phyloP scores from a whole-genome alignment of 768 basidiomycete species.

The Rhodotorula taiwanensis region DNA sequence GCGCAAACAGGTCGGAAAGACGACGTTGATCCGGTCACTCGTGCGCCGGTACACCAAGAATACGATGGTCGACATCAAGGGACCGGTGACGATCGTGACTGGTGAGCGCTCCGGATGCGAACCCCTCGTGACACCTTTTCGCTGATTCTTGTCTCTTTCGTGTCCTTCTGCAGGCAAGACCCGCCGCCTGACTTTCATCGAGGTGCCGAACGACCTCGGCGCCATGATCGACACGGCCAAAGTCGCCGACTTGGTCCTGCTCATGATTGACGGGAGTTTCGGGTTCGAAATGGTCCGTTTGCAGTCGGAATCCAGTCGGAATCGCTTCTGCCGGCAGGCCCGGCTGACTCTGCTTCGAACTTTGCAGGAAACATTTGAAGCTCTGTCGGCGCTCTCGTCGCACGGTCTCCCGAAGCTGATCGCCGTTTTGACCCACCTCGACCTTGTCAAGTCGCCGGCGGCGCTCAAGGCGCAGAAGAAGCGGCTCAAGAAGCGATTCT shows the following conservation, averaged over 20 bases:
- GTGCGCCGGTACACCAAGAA: conserved; percentile 91
- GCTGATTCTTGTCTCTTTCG: neutral
- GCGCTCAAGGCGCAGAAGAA: conserved; percentile 86
- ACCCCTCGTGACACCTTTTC: neutral
- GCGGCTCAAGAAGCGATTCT: conserved; percentile 91
- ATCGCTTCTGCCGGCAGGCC: neutral
- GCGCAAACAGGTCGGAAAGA: conserved; percentile 63
- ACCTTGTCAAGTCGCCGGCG: conserved; percentile 86
- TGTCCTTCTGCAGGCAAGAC: conserved; percentile 68
- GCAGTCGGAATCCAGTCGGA: neutral
- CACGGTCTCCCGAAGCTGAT: conserved; percentile 99
- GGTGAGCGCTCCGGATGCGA: conserved; percentile 46
- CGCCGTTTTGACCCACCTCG: conserved; percentile 89
- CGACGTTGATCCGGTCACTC: conserved; percentile 83
- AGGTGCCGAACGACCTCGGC: conserved; percentile 95
- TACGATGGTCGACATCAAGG: conserved; percentile 76
- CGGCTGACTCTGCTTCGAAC: neutral
- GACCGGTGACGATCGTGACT: conserved; percentile 87
- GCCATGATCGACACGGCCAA: conserved; percentile 98
- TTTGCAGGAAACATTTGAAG: conserved; percentile 91
- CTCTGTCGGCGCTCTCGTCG: conserved; percentile 89
- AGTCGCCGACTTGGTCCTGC: conserved; percentile 86
- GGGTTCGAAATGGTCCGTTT: conserved; percentile 88
- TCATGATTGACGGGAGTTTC: conserved; percentile 96
- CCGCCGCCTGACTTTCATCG: conserved; percentile 86